A percentile compares a stretch with the other conserved stretches of the same genome.
phyloP scores from a whole-genome alignment of 2,329 filamentous ascomycete genomes.

The Trichoderma lentiforme region DNA sequence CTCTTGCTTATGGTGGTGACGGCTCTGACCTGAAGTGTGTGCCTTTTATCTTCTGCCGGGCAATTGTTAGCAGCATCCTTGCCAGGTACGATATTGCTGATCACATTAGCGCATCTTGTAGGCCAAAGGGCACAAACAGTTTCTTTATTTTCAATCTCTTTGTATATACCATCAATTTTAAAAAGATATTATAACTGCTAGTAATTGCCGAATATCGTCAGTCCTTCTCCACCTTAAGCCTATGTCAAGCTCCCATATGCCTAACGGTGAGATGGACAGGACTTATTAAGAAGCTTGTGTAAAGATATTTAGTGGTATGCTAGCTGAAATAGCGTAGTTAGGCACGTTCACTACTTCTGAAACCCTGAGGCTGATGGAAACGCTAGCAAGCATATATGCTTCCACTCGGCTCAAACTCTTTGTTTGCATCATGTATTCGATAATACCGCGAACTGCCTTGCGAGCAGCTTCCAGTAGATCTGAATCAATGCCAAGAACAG shows the following conservation, averaged over 20 bases:
- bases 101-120: neutral
- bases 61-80: neutral
- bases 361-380: neutral
- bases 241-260: neutral
- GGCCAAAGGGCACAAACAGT: neutral
- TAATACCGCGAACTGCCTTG: neutral
- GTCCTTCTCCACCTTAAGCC: neutral
- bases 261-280: neutral
- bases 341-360: constrained; percentile 7
- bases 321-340: neutral
- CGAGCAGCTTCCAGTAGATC: neutral
- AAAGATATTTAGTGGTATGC: neutral
- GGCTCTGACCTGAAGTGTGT: too few relatives aligned
- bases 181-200: neutral
- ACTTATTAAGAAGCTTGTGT: neutral
- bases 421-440: constrained; percentile 1
- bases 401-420: neutral
- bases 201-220: neutral
- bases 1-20: too few relatives aligned
- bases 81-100: neutral
- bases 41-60: neutral
- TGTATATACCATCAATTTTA: neutral
- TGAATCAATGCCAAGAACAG: neutral
- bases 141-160: neutral
- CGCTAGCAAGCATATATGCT: constrained; percentile 9